Conservation (phyloP, 306 rosid genomes). For the Quercus agrifolia region DNA sequence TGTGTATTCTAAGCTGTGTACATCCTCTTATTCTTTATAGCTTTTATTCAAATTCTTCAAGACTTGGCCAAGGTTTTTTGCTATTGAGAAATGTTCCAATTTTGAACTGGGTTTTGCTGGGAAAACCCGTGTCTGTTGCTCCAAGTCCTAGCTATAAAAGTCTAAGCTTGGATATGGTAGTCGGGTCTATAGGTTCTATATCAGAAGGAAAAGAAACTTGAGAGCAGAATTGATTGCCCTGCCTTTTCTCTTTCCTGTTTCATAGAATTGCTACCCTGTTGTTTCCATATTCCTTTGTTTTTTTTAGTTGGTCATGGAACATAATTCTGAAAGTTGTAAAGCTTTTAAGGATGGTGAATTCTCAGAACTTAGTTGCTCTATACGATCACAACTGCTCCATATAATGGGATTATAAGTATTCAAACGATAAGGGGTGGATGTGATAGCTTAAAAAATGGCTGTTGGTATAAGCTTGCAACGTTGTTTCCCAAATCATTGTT, state of each 20-base stretch:
- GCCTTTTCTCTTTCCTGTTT: neutral
- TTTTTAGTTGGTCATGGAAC: neutral
- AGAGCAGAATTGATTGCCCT: neutral
- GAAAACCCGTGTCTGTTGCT: neutral
- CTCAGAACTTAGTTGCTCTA: too few relatives aligned
- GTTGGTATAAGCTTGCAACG: conserved; percentile 53
- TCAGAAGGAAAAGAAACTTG: too few relatives aligned
- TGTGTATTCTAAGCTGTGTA: too few relatives aligned
- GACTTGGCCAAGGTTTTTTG: too few relatives aligned
- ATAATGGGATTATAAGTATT: neutral
- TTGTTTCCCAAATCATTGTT: conserved; percentile 84
- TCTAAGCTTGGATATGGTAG: conserved; percentile 20
- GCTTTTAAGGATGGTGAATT: too few relatives aligned
- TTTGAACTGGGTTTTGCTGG: too few relatives aligned
- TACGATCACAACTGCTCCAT: neutral
- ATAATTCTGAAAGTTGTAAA: too few relatives aligned
- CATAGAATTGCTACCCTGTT: neutral
- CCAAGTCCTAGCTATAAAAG: conserved; percentile 36
- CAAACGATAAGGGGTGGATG: neutral
- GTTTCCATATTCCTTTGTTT: conserved; percentile 6
- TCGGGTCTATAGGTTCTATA: neutral
- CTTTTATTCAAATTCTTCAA: too few relatives aligned
- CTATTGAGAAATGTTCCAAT: too few relatives aligned
- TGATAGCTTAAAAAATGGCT: conserved; percentile 31
- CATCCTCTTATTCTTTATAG: too few relatives aligned